Evolutionary conservation across 164 flowering plant genomes (phyloP).

Genomic region (Amborella trichopoda): DNA sequence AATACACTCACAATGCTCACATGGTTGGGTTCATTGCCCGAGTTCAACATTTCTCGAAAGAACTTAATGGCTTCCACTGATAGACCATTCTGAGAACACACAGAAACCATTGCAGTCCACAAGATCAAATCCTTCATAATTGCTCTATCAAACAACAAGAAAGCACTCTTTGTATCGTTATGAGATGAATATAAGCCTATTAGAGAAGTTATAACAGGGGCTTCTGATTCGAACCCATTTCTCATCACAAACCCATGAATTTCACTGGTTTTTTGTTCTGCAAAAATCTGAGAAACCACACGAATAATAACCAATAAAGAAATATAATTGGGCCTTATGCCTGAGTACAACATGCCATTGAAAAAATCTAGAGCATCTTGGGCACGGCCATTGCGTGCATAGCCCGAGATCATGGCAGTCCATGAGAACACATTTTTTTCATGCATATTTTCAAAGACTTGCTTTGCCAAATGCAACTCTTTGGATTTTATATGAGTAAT

Average conservation of each 20-base stretch:
- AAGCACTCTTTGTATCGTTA: conserved; percentile 15
- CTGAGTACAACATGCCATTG: conserved; percentile 26
- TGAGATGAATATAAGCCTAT: conserved; percentile 26
- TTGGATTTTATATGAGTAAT: no score
- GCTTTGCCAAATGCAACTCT: no score
- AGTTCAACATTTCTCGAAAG: conserved; percentile 30
- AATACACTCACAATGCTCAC: conserved; percentile 35
- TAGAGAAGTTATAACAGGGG: conserved; percentile 31
- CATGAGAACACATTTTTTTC: no score
- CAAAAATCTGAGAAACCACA: conserved; percentile 13
- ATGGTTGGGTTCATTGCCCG: conserved; percentile 32
- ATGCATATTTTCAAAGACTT: no score
- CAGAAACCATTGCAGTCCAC: conserved; percentile 48
- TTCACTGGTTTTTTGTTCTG: conserved; percentile 7
- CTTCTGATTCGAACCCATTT: conserved; percentile 33
- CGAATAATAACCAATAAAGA: conserved; percentile 27
- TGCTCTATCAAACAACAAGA: conserved; percentile 24
- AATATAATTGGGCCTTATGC: conserved; percentile 26
- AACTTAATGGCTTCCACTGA: conserved; percentile 20
- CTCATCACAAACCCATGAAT: conserved; percentile 31
- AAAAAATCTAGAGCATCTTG: conserved; percentile 25
- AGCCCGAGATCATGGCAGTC: no score
- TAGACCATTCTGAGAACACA: conserved; percentile 27
- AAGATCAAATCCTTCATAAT: conserved; percentile 34
- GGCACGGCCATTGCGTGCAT: no score